Evolutionary conservation across 2,329 filamentous ascomycete species (phyloP).

Genomic region (Pseudopyricularia cyperi): DNA sequence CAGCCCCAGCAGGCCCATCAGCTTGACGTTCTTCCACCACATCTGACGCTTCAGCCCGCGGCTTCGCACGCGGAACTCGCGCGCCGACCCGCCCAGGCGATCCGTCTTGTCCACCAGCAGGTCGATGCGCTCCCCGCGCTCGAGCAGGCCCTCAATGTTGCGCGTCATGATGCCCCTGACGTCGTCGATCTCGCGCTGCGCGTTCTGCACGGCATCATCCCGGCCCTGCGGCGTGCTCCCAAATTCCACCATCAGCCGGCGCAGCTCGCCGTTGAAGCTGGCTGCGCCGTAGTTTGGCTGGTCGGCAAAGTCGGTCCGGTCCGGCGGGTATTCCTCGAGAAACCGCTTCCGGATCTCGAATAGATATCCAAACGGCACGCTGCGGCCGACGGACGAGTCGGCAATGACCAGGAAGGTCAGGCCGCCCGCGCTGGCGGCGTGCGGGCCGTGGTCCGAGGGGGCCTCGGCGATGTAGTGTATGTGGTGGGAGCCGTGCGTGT

Average conservation of each 20-base stretch:
- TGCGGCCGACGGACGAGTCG: slow-evolving; percentile 65
- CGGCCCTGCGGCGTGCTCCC: slow-evolving; percentile 64
- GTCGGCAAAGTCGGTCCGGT: slow-evolving; percentile 56
- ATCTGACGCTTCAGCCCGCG: slow-evolving; percentile 79
- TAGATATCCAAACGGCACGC: slow-evolving; percentile 86
- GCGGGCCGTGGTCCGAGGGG: slow-evolving; percentile 46
- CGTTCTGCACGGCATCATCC: slow-evolving; percentile 71
- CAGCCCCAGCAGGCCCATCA: slow-evolving; percentile 69
- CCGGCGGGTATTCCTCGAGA: slow-evolving; percentile 53
- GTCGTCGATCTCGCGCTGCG: slow-evolving; percentile 82
- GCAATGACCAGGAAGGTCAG: slow-evolving; percentile 89
- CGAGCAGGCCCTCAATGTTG: slow-evolving; percentile 78
- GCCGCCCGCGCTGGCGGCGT: slow-evolving; percentile 54
- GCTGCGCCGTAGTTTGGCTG: slow-evolving; percentile 85
- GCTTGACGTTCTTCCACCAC: slow-evolving; percentile 99
- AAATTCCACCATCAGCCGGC: slow-evolving; percentile 68
- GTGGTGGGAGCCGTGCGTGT: slow-evolving; percentile 81
- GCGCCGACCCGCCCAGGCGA: slow-evolving; percentile 71
- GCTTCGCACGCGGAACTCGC: slow-evolving; percentile 82
- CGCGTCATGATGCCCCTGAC: slow-evolving; percentile 88
- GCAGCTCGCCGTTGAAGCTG: slow-evolving; percentile 71
- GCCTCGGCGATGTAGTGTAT: slow-evolving; percentile 93
- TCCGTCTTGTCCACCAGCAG: slow-evolving; percentile 95
- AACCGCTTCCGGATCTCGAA: slow-evolving; percentile 86
- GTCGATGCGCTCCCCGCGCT: slow-evolving; percentile 82